phyloP scores from a whole-genome alignment of 768 basidiomycete genomes.

The Naganishia friedmannii region DNA sequence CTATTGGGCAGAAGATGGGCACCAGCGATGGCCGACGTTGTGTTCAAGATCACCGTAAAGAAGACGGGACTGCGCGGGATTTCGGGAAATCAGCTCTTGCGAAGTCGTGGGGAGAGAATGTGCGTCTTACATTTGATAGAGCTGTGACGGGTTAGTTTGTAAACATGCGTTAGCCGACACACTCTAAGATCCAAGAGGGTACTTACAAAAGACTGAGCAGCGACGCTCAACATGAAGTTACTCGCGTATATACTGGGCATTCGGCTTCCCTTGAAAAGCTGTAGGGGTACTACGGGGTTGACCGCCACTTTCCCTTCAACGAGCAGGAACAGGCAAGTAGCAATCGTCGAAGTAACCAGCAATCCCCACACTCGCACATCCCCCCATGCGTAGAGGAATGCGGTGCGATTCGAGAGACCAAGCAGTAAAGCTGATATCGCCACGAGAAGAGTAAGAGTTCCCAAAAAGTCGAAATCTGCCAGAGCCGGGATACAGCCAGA shows the following conservation, averaged over 20 bases:
- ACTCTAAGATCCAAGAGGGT: not conserved
- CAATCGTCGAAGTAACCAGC: slow-evolving; percentile 36
- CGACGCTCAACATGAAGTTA: slow-evolving; percentile 46
- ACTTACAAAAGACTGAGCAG: slow-evolving; percentile 48
- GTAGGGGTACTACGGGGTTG: slow-evolving; percentile 44
- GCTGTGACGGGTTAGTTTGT: slow-evolving; percentile 26
- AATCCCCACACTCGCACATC: slow-evolving; percentile 46
- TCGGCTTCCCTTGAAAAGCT: slow-evolving; percentile 41
- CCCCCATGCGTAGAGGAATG: slow-evolving; percentile 47
- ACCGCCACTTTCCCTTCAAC: slow-evolving; percentile 39
- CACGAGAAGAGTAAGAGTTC: slow-evolving; percentile 41
- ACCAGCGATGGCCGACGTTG: slow-evolving; percentile 46
- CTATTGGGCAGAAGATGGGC: slow-evolving; percentile 45
- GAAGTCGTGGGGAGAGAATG: not conserved
- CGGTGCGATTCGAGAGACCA: slow-evolving; percentile 50
- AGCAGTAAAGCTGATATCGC: slow-evolving; percentile 45
- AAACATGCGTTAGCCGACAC: not conserved
- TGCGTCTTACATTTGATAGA: slow-evolving; percentile 41
- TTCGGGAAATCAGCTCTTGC: not conserved
- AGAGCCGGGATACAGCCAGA: slow-evolving; percentile 38
- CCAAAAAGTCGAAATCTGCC: slow-evolving; percentile 45
- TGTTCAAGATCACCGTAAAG: slow-evolving; percentile 48
- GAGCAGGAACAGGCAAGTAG: slow-evolving; percentile 32
- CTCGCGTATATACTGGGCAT: slow-evolving; percentile 39
- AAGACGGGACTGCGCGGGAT: slow-evolving; percentile 41